Percentiles rank a stretch among this genome's conserved stretches.
Evolutionary conservation across 75 land plant genomes (phyloP).

Genomic region (Cryptomeria japonica): DNA sequence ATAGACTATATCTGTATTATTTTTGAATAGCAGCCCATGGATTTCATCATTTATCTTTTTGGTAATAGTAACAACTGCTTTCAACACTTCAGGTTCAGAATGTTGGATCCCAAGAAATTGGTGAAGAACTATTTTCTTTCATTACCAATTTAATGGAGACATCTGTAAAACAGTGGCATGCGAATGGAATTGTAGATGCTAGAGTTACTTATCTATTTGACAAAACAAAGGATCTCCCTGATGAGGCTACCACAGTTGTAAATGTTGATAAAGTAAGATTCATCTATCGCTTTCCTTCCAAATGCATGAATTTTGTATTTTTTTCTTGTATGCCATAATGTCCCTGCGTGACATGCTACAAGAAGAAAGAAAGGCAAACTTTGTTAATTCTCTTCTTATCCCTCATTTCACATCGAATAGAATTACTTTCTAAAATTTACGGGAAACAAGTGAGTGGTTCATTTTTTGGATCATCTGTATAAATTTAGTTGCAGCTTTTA

Average conservation of each 20-base stretch:
- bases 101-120: constrained; percentile 39
- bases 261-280: constrained; percentile 81
- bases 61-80: neutral
- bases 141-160: constrained; percentile 67
- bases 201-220: constrained; percentile 69
- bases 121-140: constrained; percentile 58
- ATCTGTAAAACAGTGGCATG: constrained; percentile 82
- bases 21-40: neutral
- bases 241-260: constrained; percentile 70
- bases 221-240: constrained; percentile 54
- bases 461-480: neutral
- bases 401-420: neutral
- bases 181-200: constrained; percentile 77
- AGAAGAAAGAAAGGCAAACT: neutral
- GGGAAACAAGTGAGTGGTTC: neutral
- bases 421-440: neutral
- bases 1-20: neutral
- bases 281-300: neutral
- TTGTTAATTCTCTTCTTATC: neutral
- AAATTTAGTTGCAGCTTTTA: neutral
- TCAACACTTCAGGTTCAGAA: constrained; percentile 51
- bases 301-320: neutral
- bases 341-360: neutral
- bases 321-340: neutral
- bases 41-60: neutral